Conservation (phyloP, 2,329 filamentous ascomycete genomes). For the Talaromyces atroroseus region DNA sequence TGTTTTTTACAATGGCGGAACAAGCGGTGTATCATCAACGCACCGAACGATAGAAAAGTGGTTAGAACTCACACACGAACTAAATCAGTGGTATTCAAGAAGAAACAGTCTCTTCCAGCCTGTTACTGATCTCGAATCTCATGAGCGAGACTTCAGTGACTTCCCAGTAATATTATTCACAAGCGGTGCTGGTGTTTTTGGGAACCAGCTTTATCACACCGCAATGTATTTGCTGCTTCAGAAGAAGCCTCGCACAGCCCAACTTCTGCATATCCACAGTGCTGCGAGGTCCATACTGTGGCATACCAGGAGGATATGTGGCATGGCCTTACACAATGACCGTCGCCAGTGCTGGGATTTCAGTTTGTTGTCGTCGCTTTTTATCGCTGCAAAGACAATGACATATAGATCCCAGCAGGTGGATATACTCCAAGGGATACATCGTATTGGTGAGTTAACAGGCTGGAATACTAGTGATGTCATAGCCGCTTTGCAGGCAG, state of each 20-base stretch:
- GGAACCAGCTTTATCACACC: conserved; percentile 54
- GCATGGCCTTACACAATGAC: conserved; percentile 47
- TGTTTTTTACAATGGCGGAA: conserved; percentile 17
- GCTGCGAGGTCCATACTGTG: conserved; percentile 40
- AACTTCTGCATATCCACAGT: conserved; percentile 22
- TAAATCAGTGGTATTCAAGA: conserved; percentile 25
- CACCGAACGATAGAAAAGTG: conserved; percentile 15
- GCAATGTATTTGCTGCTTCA: conserved; percentile 50
- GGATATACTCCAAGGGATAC: conserved; percentile 37
- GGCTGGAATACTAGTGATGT: conserved; percentile 34
- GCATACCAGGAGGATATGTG: conserved; percentile 47
- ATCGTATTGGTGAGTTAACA: conserved; percentile 36
- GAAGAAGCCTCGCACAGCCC: conserved; percentile 44
- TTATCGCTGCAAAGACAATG: conserved; percentile 43
- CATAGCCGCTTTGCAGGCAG: conserved; percentile 17
- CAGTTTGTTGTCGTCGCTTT: conserved; percentile 43
- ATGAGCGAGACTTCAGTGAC: conserved; percentile 25
- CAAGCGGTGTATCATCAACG: conserved; percentile 8
- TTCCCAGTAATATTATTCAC: conserved; percentile 43
- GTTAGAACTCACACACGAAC: conserved; percentile 22
- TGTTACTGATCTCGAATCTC: conserved; percentile 23
- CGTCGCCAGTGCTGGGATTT: conserved; percentile 45
- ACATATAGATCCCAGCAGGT: conserved; percentile 47
- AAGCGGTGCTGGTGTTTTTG: conserved; percentile 39
- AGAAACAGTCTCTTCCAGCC: conserved; percentile 24